These are phyloP conservation scores for Amphichorda felina DNA, from an alignment of 2,329 filamentous ascomycete species.

Conservation along the genomic window DNA sequence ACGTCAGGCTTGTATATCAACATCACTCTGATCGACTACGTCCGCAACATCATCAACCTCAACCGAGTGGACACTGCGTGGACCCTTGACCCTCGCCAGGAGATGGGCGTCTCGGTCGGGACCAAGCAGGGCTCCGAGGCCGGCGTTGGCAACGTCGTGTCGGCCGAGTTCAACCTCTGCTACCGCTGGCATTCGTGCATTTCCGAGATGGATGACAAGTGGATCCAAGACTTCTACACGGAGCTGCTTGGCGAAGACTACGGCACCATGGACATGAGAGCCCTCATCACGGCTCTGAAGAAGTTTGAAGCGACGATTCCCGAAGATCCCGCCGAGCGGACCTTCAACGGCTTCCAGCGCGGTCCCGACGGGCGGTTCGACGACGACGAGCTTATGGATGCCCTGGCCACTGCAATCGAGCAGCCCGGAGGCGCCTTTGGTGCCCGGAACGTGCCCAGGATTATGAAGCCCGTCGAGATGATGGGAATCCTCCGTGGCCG, in stretches of 20 bases:
- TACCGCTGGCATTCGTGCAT: slow-evolving; percentile 84
- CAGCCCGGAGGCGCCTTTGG: slow-evolving; percentile 68
- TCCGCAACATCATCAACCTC: slow-evolving; percentile 61
- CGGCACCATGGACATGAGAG: slow-evolving; percentile 40
- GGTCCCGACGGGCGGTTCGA: slow-evolving; percentile 55
- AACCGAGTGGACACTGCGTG: slow-evolving; percentile 55
- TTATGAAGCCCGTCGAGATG: slow-evolving; percentile 66
- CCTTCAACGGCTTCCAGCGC: slow-evolving; percentile 55
- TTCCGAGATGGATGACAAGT: slow-evolving; percentile 61
- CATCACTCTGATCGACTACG: slow-evolving; percentile 67
- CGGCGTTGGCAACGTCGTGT: slow-evolving; percentile 72
- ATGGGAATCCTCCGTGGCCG: slow-evolving; percentile 69
- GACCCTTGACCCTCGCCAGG: slow-evolving; percentile 66
- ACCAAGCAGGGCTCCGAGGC: slow-evolving; percentile 49
- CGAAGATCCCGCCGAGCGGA: slow-evolving; percentile 55
- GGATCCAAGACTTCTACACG: slow-evolving; percentile 61
- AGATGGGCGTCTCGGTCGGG: slow-evolving; percentile 45
- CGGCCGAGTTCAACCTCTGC: slow-evolving; percentile 79
- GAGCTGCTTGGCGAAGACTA: slow-evolving; percentile 46
- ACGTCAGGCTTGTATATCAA: slow-evolving; percentile 69
- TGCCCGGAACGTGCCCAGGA: slow-evolving; percentile 59
- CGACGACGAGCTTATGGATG: slow-evolving; percentile 66
- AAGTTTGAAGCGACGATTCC: slow-evolving; percentile 50
- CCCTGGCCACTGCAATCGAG: slow-evolving; percentile 57
- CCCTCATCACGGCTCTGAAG: slow-evolving; percentile 50